Evolutionary conservation across 2,329 filamentous ascomycete genomes (phyloP), one percentile per base, ranked within the genome.

Genomic region (Volutella citrinella): DNA sequence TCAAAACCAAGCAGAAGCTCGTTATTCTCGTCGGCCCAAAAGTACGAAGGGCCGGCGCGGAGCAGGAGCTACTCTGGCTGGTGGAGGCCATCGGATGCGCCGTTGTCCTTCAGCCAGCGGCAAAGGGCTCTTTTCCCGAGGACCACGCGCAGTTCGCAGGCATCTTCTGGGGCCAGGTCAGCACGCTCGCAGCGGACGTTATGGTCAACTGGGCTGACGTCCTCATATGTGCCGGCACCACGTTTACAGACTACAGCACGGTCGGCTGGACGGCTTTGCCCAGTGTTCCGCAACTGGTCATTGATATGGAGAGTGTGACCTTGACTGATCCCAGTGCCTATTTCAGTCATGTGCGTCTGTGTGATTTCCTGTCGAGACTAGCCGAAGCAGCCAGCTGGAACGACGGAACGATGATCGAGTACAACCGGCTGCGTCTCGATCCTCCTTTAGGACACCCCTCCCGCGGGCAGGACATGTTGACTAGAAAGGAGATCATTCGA

Each of bases 91-190:
- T 34, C 22, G 37, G 37, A 17, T 40, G 37, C 20, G 37, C 37
- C 16, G 37, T 40, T 12, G 37, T 34, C 18, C 25, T 30, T 11
- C 33, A 40, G 29, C 38, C 33, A 14, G 38, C 38, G 19, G 38
- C 33, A 12, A 40, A 40, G 37, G 27, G 38, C 13, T 23, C 18
- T n/a, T 40, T 40, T 18, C 38, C 38, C 12, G 33, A 40, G 19
- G 25, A 32, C 26, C 38, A 40, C 13, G n/a, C 23, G 10, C 38
- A 40, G 17, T 40, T 40, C 19, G 38, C 33, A 14, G 33, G 33
- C 12, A 33, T 36, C 11, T 40, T 40, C 28, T 40, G 37, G 38
- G 33, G 38, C 17, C 38, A 40, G 28, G n/a, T n/a, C n/a, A n/a
- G n/a, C n/a, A n/a, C n/a, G n/a, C n/a, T n/a, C n/a, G n/a, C n/a